phyloP scores from a whole-genome alignment of 306 rosid species.

The Begonia loranthoides region DNA sequence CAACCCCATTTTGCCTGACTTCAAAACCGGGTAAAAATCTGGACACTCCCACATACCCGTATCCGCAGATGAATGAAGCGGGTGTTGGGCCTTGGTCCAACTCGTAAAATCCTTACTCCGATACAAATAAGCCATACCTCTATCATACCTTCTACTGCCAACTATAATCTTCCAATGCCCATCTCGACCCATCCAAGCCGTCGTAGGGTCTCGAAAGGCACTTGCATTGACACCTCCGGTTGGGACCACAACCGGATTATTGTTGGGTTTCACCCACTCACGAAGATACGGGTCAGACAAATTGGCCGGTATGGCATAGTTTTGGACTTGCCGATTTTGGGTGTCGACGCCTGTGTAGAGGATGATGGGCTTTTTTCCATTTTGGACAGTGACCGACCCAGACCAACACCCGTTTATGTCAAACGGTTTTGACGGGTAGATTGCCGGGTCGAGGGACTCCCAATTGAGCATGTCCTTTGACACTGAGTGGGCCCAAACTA shows the following conservation, averaged over 20 bases:
- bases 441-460: conserved; percentile 44
- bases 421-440: conserved; percentile 54
- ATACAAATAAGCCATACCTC: conserved; percentile 55
- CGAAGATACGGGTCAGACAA: conserved; percentile 45
- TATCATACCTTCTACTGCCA: conserved; percentile 29
- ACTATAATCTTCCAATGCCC: conserved; percentile 61
- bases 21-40: conserved; percentile 57
- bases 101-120: conserved; percentile 39
- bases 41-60: conserved; percentile 96
- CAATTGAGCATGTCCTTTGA: conserved; percentile 69
- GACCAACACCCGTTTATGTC: conserved; percentile 88
- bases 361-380: conserved; percentile 53
- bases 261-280: conserved; percentile 54
- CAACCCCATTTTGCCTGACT: conserved; percentile 23
- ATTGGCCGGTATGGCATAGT: conserved; percentile 46
- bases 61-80: conserved; percentile 33
- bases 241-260: conserved; percentile 37
- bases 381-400: conserved; percentile 64
- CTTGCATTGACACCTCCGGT: conserved; percentile 16
- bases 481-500: conserved; percentile 86
- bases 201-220: conserved; percentile 69
- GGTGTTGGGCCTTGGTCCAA: conserved; percentile 58
- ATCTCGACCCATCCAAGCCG: conserved; percentile 39
- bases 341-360: conserved; percentile 57
- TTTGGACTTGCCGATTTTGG: conserved; percentile 40